Evolutionary conservation across 2,329 filamentous ascomycete genomes (phyloP), one percentile per base, ranked within the genome.

Genomic region (Exophiala mesophila): DNA sequence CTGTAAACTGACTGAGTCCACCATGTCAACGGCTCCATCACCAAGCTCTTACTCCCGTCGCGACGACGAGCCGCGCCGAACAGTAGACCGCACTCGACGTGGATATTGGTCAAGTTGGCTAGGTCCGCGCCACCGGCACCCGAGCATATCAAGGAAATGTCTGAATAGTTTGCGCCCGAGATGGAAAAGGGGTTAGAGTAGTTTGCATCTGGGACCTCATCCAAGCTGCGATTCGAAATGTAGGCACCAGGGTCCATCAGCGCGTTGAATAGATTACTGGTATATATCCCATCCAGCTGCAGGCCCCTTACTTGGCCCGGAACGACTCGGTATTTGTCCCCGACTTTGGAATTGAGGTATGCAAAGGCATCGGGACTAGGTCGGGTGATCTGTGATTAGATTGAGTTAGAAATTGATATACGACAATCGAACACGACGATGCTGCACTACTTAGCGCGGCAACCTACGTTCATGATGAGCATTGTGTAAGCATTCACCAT

Each of bases 1-100:
- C 60, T 58, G 44, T 72, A 71, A 0, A 74, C 42, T 0, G 67
- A 63, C 3, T 63, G 54, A 1, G 63, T 62, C 69, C 70, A 75
- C 24, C 56, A 47, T 10, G 65, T 66, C 4, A 62, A 62, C 5
- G 62, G 59, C 18, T 72, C 65, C 17, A 66, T 64, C 2, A 69
- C 47, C 2, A 67, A 48, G 2, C 58, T 54, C 3, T 55, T 50
- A 1, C 59, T 60, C 1, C 55, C 59, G 36, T 70, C 66, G 1
- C 53, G 44, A 7, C 65, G 60, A 12, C 52, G 54, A 0, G 70
- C 61, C 0, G 63, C 62, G 0, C 69, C 70, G 4, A 62, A 59
- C 1, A 74, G 49, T 2, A 70, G 45, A 2, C 65, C 66, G 38
- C 68, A 73, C 7, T 38, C 48, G 3, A 66, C 59, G 17, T 57